Evolutionary conservation across 805 yeast species (phyloP).

Genomic region (Debaryomyces prosopidis): DNA sequence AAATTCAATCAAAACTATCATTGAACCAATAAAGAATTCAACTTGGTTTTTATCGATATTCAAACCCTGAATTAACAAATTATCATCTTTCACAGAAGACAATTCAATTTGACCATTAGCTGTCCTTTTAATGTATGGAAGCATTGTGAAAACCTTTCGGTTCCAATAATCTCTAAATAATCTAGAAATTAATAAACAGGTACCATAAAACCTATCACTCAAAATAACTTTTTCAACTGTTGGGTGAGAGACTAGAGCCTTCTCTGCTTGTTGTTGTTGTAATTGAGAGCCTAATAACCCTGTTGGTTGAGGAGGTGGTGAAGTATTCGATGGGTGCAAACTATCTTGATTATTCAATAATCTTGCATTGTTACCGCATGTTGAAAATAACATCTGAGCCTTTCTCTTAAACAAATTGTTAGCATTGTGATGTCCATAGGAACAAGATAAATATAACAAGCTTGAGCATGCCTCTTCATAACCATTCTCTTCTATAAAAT

Average conservation of each 20-base stretch:
- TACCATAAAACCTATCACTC: constrained; percentile 90
- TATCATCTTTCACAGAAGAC: constrained; percentile 44
- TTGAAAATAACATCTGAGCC: constrained; percentile 52
- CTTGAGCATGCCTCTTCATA: constrained; percentile 88
- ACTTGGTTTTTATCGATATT: constrained; percentile 51
- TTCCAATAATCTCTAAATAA: constrained; percentile 81
- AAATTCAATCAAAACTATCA: constrained; percentile 67
- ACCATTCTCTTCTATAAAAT: constrained; percentile 79
- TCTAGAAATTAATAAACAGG: constrained; percentile 75
- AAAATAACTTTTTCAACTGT: constrained; percentile 75
- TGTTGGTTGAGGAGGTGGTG: constrained; percentile 3
- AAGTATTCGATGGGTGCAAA: constrained; percentile 2
- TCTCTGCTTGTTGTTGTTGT: constrained; percentile 15
- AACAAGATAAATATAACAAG: constrained; percentile 80
- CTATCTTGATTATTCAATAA: constrained; percentile 23
- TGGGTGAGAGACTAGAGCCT: constrained; percentile 30
- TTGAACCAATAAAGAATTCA: constrained; percentile 70
- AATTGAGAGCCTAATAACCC: background rate
- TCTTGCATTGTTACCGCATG: constrained; percentile 55
- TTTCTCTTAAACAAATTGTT: constrained; percentile 45
- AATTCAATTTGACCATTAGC: constrained; percentile 38
- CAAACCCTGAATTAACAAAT: constrained; percentile 44
- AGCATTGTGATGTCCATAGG: constrained; percentile 55
- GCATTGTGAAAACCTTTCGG: constrained; percentile 58
- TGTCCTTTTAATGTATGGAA: constrained; percentile 41